Conservation (phyloP, 2,329 filamentous ascomycete species). For the Botrytis aclada region DNA sequence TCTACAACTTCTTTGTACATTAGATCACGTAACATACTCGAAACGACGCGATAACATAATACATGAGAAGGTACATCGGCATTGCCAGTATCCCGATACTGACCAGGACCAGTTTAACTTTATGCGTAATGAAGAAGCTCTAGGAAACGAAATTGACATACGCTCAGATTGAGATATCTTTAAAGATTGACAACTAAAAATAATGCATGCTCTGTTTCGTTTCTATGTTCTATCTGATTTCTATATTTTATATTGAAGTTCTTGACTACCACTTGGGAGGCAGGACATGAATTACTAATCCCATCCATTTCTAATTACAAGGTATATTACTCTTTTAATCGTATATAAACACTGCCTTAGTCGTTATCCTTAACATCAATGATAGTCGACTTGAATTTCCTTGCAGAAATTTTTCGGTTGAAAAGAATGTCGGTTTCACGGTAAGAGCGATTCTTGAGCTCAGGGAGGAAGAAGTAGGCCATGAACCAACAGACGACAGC, state of each 20-base stretch:
- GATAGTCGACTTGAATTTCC: slow-evolving; percentile 48
- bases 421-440: slow-evolving; percentile 52
- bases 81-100: neutral
- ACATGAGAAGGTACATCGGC: fast-evolving
- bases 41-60: fast-evolving
- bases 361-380: slow-evolving; percentile 60
- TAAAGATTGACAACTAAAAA: neutral
- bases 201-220: neutral
- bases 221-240: neutral
- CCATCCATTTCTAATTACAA: neutral
- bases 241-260: neutral
- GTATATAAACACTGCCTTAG: slow-evolving; percentile 40
- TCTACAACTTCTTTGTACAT: neutral
- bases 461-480: slow-evolving; percentile 51
- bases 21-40: neutral
- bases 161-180: neutral
- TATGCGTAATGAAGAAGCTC: neutral
- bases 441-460: slow-evolving; percentile 55
- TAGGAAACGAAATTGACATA: neutral
- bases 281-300: neutral
- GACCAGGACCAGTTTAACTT: neutral
- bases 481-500: slow-evolving; percentile 52
- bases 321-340: neutral
- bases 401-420: slow-evolving; percentile 39
- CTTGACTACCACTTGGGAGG: neutral